Base-by-base conservation (phyloP, 495 filamentous ascomycete species). In the Hyphodiscus hymeniophilus region DNA sequence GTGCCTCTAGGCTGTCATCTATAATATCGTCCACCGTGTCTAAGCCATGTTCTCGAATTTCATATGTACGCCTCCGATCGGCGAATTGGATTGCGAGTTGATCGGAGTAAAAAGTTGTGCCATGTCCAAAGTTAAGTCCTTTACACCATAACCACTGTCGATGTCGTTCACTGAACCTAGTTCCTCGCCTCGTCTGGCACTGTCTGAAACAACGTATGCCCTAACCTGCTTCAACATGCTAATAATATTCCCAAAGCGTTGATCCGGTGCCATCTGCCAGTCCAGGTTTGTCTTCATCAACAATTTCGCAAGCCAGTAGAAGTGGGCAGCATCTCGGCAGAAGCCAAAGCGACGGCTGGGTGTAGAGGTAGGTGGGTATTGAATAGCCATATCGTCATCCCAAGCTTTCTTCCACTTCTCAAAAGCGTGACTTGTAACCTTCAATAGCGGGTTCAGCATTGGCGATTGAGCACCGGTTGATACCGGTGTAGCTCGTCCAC, bases 321-420 rank as follows among this genome's bases (percentile, higher is more conserved):
- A 84, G 46, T 80, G 77, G 8, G 81, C 68, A 7, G 73, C 81
- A 55, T 84, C 81, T 22, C 77, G 61, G 48, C 72, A 79, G 57
- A 84, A 84, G 0, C 81, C 81, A 44, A 79, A 66, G 8, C 81
- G 72, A 18, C 67, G 66, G 21, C 67, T 65, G 39, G 64, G 61
- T 0, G 50, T 58, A 8, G 57, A 50, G 1, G 65, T 65, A 0
- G 72, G 71, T 13, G 76, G 77, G 52, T 82, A 84, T 53, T 84
- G 79, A 16, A 67, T 51, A 4, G 68, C 63, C 71, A 82, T 80
- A 47, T 85, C 81, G 34, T 65, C 60, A 60, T 84, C 80, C 80
- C 81, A 85, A 17, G 66, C 68, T 22, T 61, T 60, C 59, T 84
- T 84, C 72, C 80, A 85, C 59, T 79, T 80, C 26, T 81, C 75